These are phyloP conservation scores for Sinapis alba DNA, from an alignment of 441 rosid genomes.

Conservation along the genomic window DNA sequence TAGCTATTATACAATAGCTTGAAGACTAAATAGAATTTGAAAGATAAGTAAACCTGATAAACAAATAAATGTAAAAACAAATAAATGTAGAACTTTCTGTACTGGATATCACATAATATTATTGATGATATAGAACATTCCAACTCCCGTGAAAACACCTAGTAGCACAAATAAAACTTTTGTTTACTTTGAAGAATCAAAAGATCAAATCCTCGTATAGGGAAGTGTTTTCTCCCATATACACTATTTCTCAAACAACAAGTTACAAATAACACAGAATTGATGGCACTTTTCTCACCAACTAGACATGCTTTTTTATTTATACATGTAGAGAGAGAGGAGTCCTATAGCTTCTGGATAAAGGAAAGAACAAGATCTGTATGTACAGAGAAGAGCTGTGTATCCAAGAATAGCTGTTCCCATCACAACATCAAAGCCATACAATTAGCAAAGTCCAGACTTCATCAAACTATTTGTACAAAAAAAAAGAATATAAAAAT, in stretches of 20 bases:
- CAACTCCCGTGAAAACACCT: neutral
- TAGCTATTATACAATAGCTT: no score
- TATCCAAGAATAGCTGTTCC: slow-evolving; percentile 84
- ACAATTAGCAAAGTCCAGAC: slow-evolving; percentile 20
- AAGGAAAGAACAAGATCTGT: slow-evolving; percentile 92
- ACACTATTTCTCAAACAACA: slow-evolving; percentile 11
- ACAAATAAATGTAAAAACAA: no score
- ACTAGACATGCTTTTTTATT: slow-evolving; percentile 7
- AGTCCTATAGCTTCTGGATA: slow-evolving; percentile 79
- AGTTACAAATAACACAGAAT: slow-evolving; percentile 22
- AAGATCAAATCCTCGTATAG: slow-evolving; percentile 14
- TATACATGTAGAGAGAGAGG: slow-evolving; percentile 14
- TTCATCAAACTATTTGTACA: slow-evolving; percentile 1
- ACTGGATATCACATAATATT: no score
- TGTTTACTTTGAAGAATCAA: neutral
- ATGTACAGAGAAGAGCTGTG: slow-evolving; percentile 97
- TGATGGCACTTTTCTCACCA: slow-evolving; percentile 7
- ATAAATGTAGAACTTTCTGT: no score
- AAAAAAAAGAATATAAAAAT: slow-evolving; percentile 3
- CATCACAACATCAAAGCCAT: slow-evolving; percentile 20
- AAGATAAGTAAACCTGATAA: no score
- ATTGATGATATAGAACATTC: neutral
- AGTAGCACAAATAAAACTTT: neutral
- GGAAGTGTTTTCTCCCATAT: slow-evolving; percentile 46
- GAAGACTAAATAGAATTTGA: no score